Evolutionary conservation across 345 rosid genomes (phyloP).

Genomic region (Hibiscus tridactylites): DNA sequence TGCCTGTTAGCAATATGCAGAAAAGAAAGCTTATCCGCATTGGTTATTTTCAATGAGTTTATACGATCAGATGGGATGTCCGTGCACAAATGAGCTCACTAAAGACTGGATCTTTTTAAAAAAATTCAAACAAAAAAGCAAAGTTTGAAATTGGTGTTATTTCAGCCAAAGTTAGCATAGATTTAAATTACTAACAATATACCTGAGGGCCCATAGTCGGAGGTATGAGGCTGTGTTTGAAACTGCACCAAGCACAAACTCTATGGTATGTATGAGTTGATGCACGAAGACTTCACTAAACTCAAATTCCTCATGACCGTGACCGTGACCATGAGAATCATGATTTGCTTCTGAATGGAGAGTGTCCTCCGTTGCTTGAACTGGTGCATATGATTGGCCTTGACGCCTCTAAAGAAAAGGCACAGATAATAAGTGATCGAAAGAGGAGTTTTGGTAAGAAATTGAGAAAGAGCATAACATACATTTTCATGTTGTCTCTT

Average conservation of each 20-base stretch:
- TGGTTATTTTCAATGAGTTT: neutral
- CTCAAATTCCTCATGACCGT: constrained; percentile 84
- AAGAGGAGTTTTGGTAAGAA: neutral
- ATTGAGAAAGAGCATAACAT: constrained; percentile 14
- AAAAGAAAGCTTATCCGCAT: neutral
- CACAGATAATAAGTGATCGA: constrained; percentile 6
- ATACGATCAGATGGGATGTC: neutral
- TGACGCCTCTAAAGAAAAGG: constrained; percentile 62
- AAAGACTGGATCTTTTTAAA: neutral
- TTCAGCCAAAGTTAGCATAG: neutral
- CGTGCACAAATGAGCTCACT: neutral
- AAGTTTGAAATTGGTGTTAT: neutral
- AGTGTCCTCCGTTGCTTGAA: constrained; percentile 59
- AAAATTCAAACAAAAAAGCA: neutral
- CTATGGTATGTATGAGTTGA: too few species aligned
- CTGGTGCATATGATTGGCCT: constrained; percentile 59
- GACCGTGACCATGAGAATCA: constrained; percentile 50
- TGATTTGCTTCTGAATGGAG: constrained; percentile 51
- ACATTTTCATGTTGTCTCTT: constrained; percentile 79
- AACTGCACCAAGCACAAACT: too few species aligned
- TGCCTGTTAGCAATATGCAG: neutral
- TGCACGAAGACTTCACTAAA: too few species aligned
- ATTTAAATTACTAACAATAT: too few species aligned
- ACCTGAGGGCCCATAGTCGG: too few species aligned
- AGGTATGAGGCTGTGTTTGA: too few species aligned